phyloP scores from a whole-genome alignment of 164 flowering plant species.

The Stephania cephalantha region DNA sequence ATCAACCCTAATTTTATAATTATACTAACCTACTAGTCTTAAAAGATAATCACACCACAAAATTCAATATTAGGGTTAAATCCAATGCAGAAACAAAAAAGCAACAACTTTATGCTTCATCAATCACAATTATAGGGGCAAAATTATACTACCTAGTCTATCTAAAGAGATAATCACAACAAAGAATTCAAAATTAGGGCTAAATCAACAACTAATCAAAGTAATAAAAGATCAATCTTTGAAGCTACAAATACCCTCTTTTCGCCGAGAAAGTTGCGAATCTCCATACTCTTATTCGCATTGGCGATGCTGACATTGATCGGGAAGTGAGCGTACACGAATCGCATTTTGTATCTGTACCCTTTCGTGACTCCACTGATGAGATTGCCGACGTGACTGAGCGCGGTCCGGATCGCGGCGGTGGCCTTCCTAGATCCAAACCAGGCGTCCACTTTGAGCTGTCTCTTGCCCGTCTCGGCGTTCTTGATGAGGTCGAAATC shows the following conservation, averaged over 20 bases:
- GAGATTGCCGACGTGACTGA: slow-evolving; percentile 51
- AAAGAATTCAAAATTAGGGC: not conserved
- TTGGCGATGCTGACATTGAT: slow-evolving; percentile 55
- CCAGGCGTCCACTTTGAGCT: slow-evolving; percentile 61
- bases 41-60: not conserved
- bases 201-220: not conserved
- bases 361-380: slow-evolving; percentile 66
- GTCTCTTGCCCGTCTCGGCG: slow-evolving; percentile 41
- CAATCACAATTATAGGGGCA: too few relatives aligned
- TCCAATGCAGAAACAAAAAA: not conserved
- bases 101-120: too few relatives aligned
- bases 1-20: not conserved
- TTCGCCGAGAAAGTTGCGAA: slow-evolving; percentile 47
- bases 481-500: slow-evolving; percentile 55
- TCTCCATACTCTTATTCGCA: slow-evolving; percentile 31
- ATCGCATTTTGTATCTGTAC: slow-evolving; percentile 59
- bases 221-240: not conserved
- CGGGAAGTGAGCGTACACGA: slow-evolving; percentile 68
- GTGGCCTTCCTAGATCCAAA: slow-evolving; percentile 55
- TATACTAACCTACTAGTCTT: not conserved
- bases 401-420: slow-evolving; percentile 27
- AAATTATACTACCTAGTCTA: too few relatives aligned
- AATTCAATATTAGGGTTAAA: not conserved
- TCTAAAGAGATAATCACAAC: not conserved
- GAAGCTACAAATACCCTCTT: slow-evolving; percentile 32